Conservation (phyloP, 2,329 filamentous ascomycete genomes). For the Sarocladium oryzae region DNA sequence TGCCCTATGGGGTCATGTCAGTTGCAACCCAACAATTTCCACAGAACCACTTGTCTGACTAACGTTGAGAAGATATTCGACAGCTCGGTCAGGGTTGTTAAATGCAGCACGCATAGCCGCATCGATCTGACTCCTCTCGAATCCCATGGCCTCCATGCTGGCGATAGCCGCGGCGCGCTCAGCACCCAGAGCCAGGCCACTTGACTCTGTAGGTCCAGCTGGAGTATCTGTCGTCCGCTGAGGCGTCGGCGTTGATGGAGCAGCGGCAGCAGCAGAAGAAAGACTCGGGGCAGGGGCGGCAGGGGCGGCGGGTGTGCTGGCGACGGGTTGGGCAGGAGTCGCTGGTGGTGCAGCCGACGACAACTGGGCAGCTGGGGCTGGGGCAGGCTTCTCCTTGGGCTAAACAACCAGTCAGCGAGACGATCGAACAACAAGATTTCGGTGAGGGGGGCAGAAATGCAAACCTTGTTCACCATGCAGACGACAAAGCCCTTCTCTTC, state of each 20-base stretch:
- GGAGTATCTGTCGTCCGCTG: slow-evolving; percentile 39
- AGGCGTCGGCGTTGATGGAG: slow-evolving; percentile 49
- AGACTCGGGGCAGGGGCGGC: slow-evolving; percentile 30
- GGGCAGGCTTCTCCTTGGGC: slow-evolving; percentile 60
- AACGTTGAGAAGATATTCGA: slow-evolving; percentile 89
- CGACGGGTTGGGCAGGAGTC: slow-evolving; percentile 47
- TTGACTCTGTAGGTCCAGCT: slow-evolving; percentile 42
- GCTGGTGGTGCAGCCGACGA: slow-evolving; percentile 53
- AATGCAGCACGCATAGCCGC: slow-evolving; percentile 93
- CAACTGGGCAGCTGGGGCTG: slow-evolving; percentile 42
- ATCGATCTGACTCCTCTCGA: slow-evolving; percentile 81
- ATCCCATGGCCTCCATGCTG: slow-evolving; percentile 98
- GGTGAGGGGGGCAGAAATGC: slow-evolving; percentile 15
- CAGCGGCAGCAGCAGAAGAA: slow-evolving; percentile 34
- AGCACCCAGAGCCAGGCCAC: slow-evolving; percentile 77
- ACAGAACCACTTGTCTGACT: slow-evolving; percentile 26
- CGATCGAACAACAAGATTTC: not conserved
- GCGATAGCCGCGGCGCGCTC: slow-evolving; percentile 76
- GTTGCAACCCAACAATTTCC: not conserved
- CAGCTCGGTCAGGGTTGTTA: slow-evolving; percentile 93
- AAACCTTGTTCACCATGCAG: slow-evolving; percentile 95
- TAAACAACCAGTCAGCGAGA: slow-evolving; percentile 16
- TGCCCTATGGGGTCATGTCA: slow-evolving; percentile 55
- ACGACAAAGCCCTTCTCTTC: slow-evolving; percentile 99
- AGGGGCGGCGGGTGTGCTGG: slow-evolving; percentile 56